These are phyloP conservation scores for Suhomyces kilbournensis DNA, from an alignment of 805 yeast genomes.

Conservation along the genomic window DNA sequence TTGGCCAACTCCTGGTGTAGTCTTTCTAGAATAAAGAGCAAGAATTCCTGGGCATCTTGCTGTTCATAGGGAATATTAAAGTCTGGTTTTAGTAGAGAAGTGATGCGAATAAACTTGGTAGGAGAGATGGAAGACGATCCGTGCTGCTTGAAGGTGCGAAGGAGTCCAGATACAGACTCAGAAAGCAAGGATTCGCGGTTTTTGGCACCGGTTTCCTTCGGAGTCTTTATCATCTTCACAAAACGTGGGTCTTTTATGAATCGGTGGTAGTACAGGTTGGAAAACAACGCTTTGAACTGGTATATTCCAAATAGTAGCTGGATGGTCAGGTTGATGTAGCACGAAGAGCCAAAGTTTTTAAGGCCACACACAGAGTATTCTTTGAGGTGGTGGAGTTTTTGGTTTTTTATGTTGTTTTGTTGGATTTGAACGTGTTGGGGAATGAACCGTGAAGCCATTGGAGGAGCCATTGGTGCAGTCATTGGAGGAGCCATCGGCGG, in stretches of 20 bases:
- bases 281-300: constrained; percentile 48
- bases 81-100: constrained; percentile 59
- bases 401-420: constrained; percentile 11
- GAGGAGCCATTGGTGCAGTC: background rate
- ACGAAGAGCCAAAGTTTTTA: constrained; percentile 67
- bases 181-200: constrained; percentile 28
- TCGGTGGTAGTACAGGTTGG: constrained; percentile 41
- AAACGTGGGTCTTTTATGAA: constrained; percentile 38
- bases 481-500: too few relatives aligned
- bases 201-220: constrained; percentile 7
- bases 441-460: constrained; percentile 4
- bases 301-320: constrained; percentile 63
- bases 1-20: constrained; percentile 61
- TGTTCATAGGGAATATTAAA: constrained; percentile 69
- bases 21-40: constrained; percentile 62
- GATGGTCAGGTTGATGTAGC: constrained; percentile 71
- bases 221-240: constrained; percentile 19
- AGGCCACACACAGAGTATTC: constrained; percentile 57
- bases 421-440: constrained; percentile 31
- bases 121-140: constrained; percentile 67
- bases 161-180: constrained; percentile 51
- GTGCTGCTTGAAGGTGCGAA: constrained; percentile 54
- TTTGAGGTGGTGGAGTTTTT: constrained; percentile 25
- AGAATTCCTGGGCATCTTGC: constrained; percentile 78
- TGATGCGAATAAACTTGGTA: constrained; percentile 53